phyloP scores from a whole-genome alignment of 1,139 yeast genomes.

The Hansenula lynferdii region DNA sequence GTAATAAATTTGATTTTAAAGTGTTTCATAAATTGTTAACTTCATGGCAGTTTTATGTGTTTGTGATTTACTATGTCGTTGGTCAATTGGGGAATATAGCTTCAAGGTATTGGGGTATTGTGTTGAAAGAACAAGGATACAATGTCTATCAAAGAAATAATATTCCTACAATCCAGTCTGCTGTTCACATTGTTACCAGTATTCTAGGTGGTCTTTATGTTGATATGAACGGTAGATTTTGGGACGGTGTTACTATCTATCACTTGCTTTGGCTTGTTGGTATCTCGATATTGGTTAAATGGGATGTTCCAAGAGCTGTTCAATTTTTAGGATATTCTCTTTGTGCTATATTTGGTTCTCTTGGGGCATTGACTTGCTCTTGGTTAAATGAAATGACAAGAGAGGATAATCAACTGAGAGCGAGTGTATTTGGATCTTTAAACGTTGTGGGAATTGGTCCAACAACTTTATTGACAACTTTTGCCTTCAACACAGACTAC shows the following conservation, averaged over 20 bases:
- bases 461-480: neutral
- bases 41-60: slow-evolving; percentile 15
- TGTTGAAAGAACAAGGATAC: slow-evolving; percentile 31
- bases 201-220: slow-evolving; percentile 54
- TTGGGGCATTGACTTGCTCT: neutral
- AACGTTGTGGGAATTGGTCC: neutral
- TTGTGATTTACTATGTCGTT: slow-evolving; percentile 9
- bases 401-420: slow-evolving; percentile 4
- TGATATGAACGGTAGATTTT: slow-evolving; percentile 49
- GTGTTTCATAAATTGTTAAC: slow-evolving; percentile 9
- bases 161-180: slow-evolving; percentile 41
- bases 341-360: slow-evolving; percentile 9
- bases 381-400: slow-evolving; percentile 4
- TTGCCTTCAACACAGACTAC: neutral
- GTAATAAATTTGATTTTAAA: slow-evolving; percentile 5
- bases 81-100: neutral
- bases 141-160: slow-evolving; percentile 36
- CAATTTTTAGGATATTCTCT: slow-evolving; percentile 13
- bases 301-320: slow-evolving; percentile 14
- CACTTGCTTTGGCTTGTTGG: slow-evolving; percentile 10
- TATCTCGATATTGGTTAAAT: slow-evolving; percentile 10
- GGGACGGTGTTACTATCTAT: neutral
- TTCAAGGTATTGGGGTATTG: slow-evolving; percentile 5
- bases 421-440: slow-evolving; percentile 1
- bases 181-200: slow-evolving; percentile 38